Conservation (phyloP, 2,329 filamentous ascomycete species). For the Boeremia exigua region DNA sequence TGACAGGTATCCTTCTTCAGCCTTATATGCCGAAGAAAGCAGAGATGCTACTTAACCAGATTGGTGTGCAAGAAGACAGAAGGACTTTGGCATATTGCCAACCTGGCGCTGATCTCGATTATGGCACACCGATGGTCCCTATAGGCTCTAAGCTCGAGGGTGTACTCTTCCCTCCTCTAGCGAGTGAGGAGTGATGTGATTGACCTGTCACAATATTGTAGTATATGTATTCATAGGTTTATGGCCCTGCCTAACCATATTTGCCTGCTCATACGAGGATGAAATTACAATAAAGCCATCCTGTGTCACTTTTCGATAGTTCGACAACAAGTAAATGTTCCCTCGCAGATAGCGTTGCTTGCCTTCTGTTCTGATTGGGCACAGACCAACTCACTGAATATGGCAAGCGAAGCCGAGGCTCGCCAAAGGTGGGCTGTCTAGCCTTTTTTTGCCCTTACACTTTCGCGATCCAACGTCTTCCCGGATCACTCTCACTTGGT, state of each 20-base stretch:
- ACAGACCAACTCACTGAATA: neutral
- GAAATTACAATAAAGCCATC: neutral
- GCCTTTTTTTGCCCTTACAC: slow-evolving; percentile 20
- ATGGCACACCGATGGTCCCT: slow-evolving; percentile 62
- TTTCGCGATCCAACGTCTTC: slow-evolving; percentile 7
- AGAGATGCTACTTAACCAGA: slow-evolving; percentile 71
- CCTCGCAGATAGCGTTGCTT: neutral
- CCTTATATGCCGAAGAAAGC: slow-evolving; percentile 89
- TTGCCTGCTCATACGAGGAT: neutral
- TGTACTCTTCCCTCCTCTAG: slow-evolving; percentile 58
- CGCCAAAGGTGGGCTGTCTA: slow-evolving; percentile 24
- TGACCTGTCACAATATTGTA: slow-evolving; percentile 3
- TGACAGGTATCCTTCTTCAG: slow-evolving; percentile 83
- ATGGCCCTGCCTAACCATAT: neutral
- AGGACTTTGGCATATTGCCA: slow-evolving; percentile 68
- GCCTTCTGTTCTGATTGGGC: neutral
- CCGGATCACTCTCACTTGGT: slow-evolving; percentile 4
- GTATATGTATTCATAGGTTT: slow-evolving; percentile 6
- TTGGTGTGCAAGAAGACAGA: slow-evolving; percentile 71
- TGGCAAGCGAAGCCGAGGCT: slow-evolving; percentile 21
- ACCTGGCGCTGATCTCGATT: slow-evolving; percentile 70
- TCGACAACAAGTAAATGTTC: neutral
- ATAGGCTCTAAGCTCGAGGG: slow-evolving; percentile 53
- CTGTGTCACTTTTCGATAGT: too few relatives aligned
- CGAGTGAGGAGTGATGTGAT: slow-evolving; percentile 29